Evolutionary conservation across 371 early-diverging fungal species (phyloP).

Genomic region (Mucor piriformis): DNA sequence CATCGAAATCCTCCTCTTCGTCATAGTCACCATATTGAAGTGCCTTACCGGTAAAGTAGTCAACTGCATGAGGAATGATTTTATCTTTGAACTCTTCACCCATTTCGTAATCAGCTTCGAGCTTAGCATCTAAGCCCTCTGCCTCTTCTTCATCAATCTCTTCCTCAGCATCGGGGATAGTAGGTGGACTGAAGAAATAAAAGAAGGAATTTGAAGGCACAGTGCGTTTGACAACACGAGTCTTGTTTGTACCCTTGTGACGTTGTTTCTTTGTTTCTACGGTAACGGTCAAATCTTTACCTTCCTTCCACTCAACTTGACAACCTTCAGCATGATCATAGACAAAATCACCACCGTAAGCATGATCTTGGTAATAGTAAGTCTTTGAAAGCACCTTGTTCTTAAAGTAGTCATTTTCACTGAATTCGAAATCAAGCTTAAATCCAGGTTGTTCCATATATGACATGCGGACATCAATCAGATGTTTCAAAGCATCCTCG

Average conservation of each 20-base stretch:
- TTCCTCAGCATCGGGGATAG: slow-evolving; percentile 73
- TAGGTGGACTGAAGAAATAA: slow-evolving; percentile 88
- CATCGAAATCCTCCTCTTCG: slow-evolving; percentile 74
- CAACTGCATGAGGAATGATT: slow-evolving; percentile 92
- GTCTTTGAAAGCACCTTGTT: slow-evolving; percentile 89
- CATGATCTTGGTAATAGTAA: slow-evolving; percentile 81
- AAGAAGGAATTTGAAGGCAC: slow-evolving; percentile 95
- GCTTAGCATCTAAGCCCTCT: slow-evolving; percentile 74
- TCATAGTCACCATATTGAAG: slow-evolving; percentile 76
- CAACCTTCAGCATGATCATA: slow-evolving; percentile 92
- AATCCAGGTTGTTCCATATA: slow-evolving; percentile 92
- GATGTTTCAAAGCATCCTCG: slow-evolving; percentile 78
- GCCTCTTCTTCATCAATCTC: slow-evolving; percentile 78
- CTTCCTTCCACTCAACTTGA: slow-evolving; percentile 93
- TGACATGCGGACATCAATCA: slow-evolving; percentile 82
- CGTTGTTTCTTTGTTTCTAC: slow-evolving; percentile 97
- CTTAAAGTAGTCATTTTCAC: slow-evolving; percentile 85
- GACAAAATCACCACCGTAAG: slow-evolving; percentile 76
- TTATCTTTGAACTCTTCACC: slow-evolving; percentile 97
- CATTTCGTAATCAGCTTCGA: slow-evolving; percentile 93
- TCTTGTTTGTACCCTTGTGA: slow-evolving; percentile 97
- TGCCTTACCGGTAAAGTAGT: slow-evolving; percentile 98
- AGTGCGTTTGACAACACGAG: slow-evolving; percentile 94
- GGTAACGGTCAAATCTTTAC: slow-evolving; percentile 88
- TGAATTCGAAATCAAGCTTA: slow-evolving; percentile 90